These are phyloP conservation scores for Galerina marginata DNA, from an alignment of 768 basidiomycete genomes.

Conservation along the genomic window DNA sequence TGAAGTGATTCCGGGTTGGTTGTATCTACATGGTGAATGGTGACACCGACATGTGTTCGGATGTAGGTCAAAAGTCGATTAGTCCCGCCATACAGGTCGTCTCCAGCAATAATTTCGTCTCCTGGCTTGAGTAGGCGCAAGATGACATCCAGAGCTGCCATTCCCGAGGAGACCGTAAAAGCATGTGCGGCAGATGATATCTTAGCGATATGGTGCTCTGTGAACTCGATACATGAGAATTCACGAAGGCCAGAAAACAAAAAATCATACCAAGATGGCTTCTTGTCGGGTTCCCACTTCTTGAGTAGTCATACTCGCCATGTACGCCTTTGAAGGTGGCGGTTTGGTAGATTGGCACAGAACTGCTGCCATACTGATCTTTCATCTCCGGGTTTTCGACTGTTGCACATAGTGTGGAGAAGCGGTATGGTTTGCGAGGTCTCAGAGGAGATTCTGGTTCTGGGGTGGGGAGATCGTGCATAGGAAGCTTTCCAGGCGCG, in stretches of 20 bases:
- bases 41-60: conserved; percentile 84
- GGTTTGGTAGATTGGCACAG: conserved; percentile 97
- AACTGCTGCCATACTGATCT: conserved; percentile 94
- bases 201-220: conserved; percentile 97
- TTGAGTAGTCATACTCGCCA: conserved; percentile 90
- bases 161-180: conserved; percentile 93
- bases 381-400: conserved; percentile 92
- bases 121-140: conserved; percentile 93
- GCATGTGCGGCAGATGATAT: conserved; percentile 92
- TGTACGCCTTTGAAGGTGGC: conserved; percentile 96
- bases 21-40: conserved; percentile 93
- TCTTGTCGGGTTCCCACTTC: conserved; percentile 96
- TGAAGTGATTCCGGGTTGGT: conserved; percentile 71
- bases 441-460: conserved; percentile 79
- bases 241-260: conserved; percentile 9
- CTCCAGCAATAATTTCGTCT: conserved; percentile 94
- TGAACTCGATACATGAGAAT: conserved; percentile 7
- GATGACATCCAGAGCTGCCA: conserved; percentile 97
- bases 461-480: conserved; percentile 75
- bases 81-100: conserved; percentile 97
- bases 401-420: conserved; percentile 90
- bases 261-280: conserved; percentile 80
- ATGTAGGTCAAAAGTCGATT: conserved; percentile 94
- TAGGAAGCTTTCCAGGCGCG: conserved; percentile 30
- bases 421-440: conserved; percentile 77